Evolutionary conservation across 805 yeast genomes (phyloP), one percentile per base, ranked within the genome.

Genomic region (Myxozyma mucilagina): DNA sequence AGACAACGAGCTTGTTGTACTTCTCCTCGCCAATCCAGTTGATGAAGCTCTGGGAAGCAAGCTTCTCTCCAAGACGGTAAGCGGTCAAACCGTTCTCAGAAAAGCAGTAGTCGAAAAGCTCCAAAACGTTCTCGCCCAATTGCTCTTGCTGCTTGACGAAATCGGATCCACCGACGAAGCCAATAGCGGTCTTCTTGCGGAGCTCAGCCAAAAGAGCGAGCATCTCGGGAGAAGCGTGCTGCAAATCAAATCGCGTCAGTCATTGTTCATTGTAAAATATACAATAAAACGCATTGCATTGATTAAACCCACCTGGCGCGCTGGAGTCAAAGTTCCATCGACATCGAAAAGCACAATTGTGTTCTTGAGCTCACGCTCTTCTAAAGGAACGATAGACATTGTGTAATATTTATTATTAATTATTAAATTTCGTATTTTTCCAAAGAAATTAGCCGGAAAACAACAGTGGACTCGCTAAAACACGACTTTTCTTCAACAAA

Each of bases 61-160:
- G 83, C 78, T 88, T 81, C 76, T 89, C 74, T 73, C 98, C 98
- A 64, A 81, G 76, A 81, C 90, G 90, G 86, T 90, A 94, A 67
- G 99, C 99, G 67, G 98, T 93, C 75, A 94, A 83, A 63, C 99
- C 99, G 76, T 94, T 94, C 83, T 94, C 99, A 61, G 94, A 84
- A 83, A 94, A 94, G 75, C 97, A 88, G 83, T 85, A 94, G 80
- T 94, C 99, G 71, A 94, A 94, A 70, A 89, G 88, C 57, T 82
- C 75, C 72, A 92, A 78, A 49, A 93, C 77, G 39, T 65, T 50
- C 54, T 84, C 77, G 69, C 99, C 99, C 68, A 94, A 85, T 81
- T 94, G 99, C 81, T 94, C 99, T 71, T 86, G 82, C 82, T 94
- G 99, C 80, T 94, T 94, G 75, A 84, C 79, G 72, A 94, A 85